A percentile compares a stretch with the other conserved stretches of the same genome.
phyloP scores from a whole-genome alignment of 2,329 filamentous ascomycete genomes.

The Fonsecaea multimorphosa region DNA sequence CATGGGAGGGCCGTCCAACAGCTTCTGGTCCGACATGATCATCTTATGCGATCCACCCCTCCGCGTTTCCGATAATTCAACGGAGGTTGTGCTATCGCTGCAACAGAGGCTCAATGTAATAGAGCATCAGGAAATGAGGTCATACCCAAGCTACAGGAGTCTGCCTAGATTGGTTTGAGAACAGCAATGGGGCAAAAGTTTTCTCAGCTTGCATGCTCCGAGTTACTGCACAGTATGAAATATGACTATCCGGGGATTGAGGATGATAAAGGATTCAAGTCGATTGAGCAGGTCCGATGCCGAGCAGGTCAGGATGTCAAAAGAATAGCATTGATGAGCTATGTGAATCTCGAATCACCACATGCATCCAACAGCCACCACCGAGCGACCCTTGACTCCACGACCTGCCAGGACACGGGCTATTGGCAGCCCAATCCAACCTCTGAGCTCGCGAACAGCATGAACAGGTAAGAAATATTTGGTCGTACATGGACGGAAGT shows the following conservation, averaged over 20 bases:
- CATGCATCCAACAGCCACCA: not conserved
- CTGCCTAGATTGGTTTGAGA: too few relatives aligned
- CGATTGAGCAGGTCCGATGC: not conserved
- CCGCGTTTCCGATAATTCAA: not conserved
- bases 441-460: not conserved
- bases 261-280: not conserved
- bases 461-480: not conserved
- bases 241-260: not conserved
- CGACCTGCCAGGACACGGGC: not conserved
- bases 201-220: not conserved
- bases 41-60: too few relatives aligned
- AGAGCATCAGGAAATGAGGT: not conserved
- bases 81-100: not conserved
- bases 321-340: not conserved
- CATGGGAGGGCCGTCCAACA: not conserved
- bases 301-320: not conserved
- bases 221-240: not conserved
- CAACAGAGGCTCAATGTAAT: too few relatives aligned
- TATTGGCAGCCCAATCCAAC: not conserved
- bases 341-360: not conserved
- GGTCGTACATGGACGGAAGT: not conserved
- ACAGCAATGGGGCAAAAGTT: not conserved
- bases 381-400: not conserved
- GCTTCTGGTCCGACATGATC: not conserved
- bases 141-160: too few relatives aligned